Conservation (phyloP, 192 early-diverging fungal species). For the Coemansia furcata region DNA sequence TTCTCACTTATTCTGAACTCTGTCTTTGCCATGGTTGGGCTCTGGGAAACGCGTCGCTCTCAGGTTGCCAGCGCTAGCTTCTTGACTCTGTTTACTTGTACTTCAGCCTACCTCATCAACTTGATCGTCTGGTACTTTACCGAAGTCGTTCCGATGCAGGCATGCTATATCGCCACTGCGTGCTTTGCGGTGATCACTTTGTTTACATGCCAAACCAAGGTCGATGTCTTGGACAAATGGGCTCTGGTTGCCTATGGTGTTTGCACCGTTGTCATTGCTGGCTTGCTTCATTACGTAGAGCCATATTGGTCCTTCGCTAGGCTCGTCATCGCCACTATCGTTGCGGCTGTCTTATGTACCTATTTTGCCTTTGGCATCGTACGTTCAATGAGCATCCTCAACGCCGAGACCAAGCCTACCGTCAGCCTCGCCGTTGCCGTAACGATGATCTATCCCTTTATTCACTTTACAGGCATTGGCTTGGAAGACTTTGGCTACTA, state of each 20-base stretch:
- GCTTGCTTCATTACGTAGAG: background rate
- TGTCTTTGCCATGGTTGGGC: background rate
- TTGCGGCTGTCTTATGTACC: background rate
- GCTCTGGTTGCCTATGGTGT: background rate
- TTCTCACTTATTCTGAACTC: slow-evolving; percentile 2
- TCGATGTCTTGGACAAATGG: background rate
- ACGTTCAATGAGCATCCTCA: background rate
- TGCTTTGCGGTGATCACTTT: background rate
- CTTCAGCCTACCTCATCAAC: background rate
- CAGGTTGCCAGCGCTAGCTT: background rate
- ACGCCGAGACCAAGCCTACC: background rate
- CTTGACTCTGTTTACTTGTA: background rate
- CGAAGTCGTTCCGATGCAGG: background rate
- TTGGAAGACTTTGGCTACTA: slow-evolving; percentile 1
- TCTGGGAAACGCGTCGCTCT: background rate
- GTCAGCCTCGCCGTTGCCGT: background rate
- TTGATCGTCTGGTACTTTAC: background rate
- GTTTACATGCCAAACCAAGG: background rate
- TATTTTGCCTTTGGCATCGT: slow-evolving; percentile 3
- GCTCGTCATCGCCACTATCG: background rate
- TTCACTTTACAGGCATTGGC: background rate
- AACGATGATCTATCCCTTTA: background rate
- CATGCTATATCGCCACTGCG: background rate
- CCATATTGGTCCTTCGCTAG: slow-evolving; percentile 1
- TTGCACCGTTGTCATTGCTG: background rate